Evolutionary conservation across 2,329 filamentous ascomycete species (phyloP).

Genomic region (Cercospora berteroae): DNA sequence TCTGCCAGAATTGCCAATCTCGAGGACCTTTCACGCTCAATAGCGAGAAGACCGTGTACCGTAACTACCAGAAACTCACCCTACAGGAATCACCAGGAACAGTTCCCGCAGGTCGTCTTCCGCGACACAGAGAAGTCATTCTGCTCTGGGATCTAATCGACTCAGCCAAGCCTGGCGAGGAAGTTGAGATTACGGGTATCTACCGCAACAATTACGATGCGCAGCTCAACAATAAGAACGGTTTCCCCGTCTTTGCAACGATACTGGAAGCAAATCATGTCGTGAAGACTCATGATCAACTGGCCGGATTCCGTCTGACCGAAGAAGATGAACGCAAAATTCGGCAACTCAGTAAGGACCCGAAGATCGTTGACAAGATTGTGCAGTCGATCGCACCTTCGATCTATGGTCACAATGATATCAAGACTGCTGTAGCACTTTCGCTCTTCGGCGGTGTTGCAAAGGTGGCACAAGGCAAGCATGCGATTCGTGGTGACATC

Average conservation of each 20-base stretch:
- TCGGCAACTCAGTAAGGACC: constrained; percentile 80
- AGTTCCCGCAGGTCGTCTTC: constrained; percentile 90
- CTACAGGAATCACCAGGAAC: constrained; percentile 96
- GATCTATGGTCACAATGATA: constrained; percentile 94
- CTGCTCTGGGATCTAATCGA: constrained; percentile 97
- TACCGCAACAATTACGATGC: constrained; percentile 99
- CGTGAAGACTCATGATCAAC: constrained; percentile 94
- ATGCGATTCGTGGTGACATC: constrained; percentile 93
- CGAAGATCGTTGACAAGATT: constrained; percentile 88
- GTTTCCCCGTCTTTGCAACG: constrained; percentile 96
- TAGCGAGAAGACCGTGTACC: constrained; percentile 95
- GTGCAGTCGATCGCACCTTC: constrained; percentile 91
- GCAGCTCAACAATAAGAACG: constrained; percentile 96
- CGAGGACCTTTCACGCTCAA: constrained; percentile 93
- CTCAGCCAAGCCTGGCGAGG: constrained; percentile 92
- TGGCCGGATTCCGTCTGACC: constrained; percentile 91
- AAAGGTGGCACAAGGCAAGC: constrained; percentile 84
- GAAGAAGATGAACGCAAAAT: constrained; percentile 94
- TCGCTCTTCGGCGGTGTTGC: constrained; percentile 93
- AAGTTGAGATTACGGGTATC: constrained; percentile 93
- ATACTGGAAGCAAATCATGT: constrained; percentile 97
- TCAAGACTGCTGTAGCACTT: constrained; percentile 93
- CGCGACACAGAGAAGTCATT: constrained; percentile 89
- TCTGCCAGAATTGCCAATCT: constrained; percentile 94
- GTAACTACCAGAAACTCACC: constrained; percentile 97